Conservation (phyloP, 345 rosid genomes). For the Populus davidiana region DNA sequence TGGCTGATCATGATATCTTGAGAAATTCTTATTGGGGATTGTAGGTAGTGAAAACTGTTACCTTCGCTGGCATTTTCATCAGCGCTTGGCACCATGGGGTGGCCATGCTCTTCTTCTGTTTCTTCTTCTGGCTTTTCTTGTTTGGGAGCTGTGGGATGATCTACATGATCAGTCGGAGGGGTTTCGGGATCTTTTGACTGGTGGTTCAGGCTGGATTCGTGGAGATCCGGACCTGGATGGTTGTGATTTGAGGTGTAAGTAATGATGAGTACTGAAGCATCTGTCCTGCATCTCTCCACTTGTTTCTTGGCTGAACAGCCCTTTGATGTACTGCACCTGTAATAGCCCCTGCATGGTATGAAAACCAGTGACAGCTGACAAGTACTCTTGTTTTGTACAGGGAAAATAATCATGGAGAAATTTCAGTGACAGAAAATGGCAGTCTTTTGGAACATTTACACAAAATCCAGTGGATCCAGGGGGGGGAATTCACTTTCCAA, state of each 20-base stretch:
- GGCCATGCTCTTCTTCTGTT: constrained; percentile 7
- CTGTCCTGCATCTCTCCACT: constrained; percentile 67
- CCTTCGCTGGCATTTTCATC: constrained; percentile 31
- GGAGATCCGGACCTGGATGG: constrained; percentile 52
- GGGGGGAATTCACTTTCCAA: background rate
- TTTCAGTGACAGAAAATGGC: background rate
- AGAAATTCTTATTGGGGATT: constrained; percentile 31
- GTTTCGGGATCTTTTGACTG: constrained; percentile 12
- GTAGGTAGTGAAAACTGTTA: constrained; percentile 42
- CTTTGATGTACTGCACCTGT: constrained; percentile 72
- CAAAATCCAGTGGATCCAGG: background rate
- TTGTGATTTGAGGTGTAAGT: constrained; percentile 64
- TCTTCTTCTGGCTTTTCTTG: constrained; percentile 20
- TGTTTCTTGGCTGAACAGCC: constrained; percentile 73
- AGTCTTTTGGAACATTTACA: background rate
- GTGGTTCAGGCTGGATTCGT: constrained; percentile 9
- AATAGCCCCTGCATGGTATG: constrained; percentile 50
- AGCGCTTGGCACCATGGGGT: constrained; percentile 6
- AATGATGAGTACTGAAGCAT: constrained; percentile 57
- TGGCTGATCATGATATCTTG: constrained; percentile 37
- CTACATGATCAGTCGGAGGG: constrained; percentile 3
- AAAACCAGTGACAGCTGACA: background rate
- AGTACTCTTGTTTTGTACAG: background rate
- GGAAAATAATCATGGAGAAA: background rate
- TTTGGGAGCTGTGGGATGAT: constrained; percentile 13